Evolutionary conservation across 2,329 filamentous ascomycete species (phyloP), one percentile per base, ranked within the genome.

Genomic region (Phialophora macrospora): DNA sequence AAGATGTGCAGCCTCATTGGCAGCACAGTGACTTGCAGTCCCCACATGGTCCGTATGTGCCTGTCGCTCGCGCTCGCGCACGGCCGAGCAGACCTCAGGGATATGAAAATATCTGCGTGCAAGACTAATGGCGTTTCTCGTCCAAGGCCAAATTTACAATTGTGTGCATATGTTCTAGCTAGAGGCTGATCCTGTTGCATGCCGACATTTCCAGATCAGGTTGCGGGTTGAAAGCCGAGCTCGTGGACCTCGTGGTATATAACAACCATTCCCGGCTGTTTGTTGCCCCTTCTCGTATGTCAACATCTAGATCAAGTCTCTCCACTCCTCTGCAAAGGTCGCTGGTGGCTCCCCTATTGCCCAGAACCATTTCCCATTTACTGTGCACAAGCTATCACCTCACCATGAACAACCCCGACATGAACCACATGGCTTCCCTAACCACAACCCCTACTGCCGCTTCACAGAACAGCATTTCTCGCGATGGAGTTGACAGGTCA

Each of bases 401-500:
- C 59, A 48, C 34, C 34, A 62, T 62, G 59, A 14, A 44, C 14
- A 22, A 28, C 20, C 7, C n/a, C 12, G 28, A 56, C 60, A 38
- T 28, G n/a, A 24, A n/a, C 17, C 30, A 59, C 20, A 61, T 22
- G 26, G 48, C 61, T 54, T 68, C 64, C 17, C 49, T 61, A 7
- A 49, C 32, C 28, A 44, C 55, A 12, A 48, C 41, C 32, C 52
- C 55, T 14, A 59, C 54, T 12, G 32, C 54, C 24, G 34, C 59
- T 20, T 60, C 56, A 1, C 58, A 46, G 20, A 24, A 38, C 26
- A 20, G 34, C 8, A 41, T 20, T 32, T 56, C 20, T n/a, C 38
- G 48, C 6, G 24, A 52, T 22, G 51, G 58, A 30, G 24, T 71
- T 1, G 60, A 66, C 38, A 71, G 59, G 51, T 38, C 55, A 49